Evolutionary conservation across 2,329 filamentous ascomycete genomes (phyloP), one percentile per base, ranked within the genome.

Genomic region (Thermomyces lanuginosus): DNA sequence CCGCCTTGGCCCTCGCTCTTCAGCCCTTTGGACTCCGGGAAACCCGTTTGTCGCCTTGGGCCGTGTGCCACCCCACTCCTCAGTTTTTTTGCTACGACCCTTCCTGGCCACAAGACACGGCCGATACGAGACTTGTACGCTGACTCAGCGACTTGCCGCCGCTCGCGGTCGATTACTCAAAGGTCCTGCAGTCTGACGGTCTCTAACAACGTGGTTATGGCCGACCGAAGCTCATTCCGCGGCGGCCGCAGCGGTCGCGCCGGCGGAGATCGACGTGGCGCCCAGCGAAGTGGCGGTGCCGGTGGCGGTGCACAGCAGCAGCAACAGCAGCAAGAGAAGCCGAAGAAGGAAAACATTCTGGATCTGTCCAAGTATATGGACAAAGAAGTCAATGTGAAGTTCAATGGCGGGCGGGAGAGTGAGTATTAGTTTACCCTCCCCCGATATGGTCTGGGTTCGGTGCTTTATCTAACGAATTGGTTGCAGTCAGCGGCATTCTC

Each of bases 301-400:
- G 41, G 61, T 40, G 58, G 63, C 42, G 61, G 62, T 42, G 57
- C 56, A 7, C 48, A 58, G 23, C 53, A 60, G 36, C 25, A 19
- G 5, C 34, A 66, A 60, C 31, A 58, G 33, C 59, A 68, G 35
- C 59, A 66, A 40, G 80, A 91, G 57, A 71, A 76, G 43, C 81
- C 83, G 34, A 33, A 93, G 72, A 95, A 95, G 65, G 89, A 98
- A 58, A 95, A 93, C 53, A 98, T 98, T 44, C 70, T 98, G 28
- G 86, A 98, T 49, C 57, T 98, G 45, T 72, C 66, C 49, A 92
- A 92, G 61, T 98, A 95, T 56, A 83, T 92, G 77, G 83, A 98
- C 56, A 92, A 93, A 69, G 69, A 77, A 48, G 82, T 98, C 41
- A 78, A 69, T 6, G 84, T 98, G 50, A 95, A 95, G 59, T 95